Percentiles rank a stretch among this genome's conserved stretches.
These are phyloP conservation scores for Aspergillus sclerotiicarbonarius DNA, from an alignment of 495 filamentous ascomycete genomes.

Conservation along the genomic window DNA sequence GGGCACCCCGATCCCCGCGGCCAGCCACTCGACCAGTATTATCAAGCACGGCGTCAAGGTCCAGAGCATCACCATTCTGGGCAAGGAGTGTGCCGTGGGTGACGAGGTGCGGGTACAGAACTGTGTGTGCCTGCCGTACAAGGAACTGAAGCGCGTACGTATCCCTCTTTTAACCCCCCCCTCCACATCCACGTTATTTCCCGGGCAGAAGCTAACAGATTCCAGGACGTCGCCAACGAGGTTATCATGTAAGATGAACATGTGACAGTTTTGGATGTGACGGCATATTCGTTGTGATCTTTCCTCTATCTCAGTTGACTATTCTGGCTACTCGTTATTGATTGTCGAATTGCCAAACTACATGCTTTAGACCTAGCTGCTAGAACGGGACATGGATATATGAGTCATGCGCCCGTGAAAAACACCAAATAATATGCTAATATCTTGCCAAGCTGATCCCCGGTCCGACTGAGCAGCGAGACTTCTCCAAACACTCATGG, in stretches of 20 bases:
- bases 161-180: not conserved
- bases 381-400: not conserved
- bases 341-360: not conserved
- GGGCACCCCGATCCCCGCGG: constrained; percentile 86
- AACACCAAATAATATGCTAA: constrained; percentile 5
- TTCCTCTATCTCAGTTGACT: not conserved
- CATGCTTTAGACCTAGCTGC: not conserved
- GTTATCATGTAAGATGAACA: constrained; percentile 78
- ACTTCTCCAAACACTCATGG: not conserved
- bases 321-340: not conserved
- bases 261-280: not conserved
- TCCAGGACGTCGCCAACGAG: constrained; percentile 85
- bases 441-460: not conserved
- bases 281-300: not conserved
- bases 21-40: constrained; percentile 89
- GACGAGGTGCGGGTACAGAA: constrained; percentile 98
- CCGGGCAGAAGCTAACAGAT: constrained; percentile 27
- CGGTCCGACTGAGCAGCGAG: not conserved
- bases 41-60: constrained; percentile 98
- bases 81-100: constrained; percentile 92
- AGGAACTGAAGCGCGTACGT: constrained; percentile 96
- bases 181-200: not conserved
- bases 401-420: not conserved
- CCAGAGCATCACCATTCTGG: constrained; percentile 96
- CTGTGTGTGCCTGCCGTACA: constrained; percentile 96